Evolutionary conservation across 1,284 basidiomycete genomes (phyloP).

Genomic region (Meira miltonrushii): DNA sequence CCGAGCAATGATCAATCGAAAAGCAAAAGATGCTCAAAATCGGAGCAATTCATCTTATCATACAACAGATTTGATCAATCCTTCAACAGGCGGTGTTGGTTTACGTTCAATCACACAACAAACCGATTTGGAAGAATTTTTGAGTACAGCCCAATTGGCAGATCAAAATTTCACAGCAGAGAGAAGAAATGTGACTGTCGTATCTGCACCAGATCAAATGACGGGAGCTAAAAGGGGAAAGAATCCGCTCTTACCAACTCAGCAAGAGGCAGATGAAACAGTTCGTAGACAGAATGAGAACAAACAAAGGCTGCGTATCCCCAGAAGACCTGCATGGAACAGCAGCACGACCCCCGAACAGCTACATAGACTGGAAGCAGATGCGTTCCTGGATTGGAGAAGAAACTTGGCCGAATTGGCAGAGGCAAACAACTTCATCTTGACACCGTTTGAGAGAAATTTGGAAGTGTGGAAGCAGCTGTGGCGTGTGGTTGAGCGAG

Average conservation of each 20-base stretch:
- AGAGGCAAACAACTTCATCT: slow-evolving; percentile 47
- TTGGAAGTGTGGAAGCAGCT: slow-evolving; percentile 52
- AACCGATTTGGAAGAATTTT: slow-evolving; percentile 88
- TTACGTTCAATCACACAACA: slow-evolving; percentile 94
- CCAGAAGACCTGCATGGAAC: slow-evolving; percentile 45
- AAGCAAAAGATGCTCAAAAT: slow-evolving; percentile 38
- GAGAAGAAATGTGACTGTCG: slow-evolving; percentile 83
- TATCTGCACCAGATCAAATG: slow-evolving; percentile 60
- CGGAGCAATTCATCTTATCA: slow-evolving; percentile 42
- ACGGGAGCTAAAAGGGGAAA: slow-evolving; percentile 25
- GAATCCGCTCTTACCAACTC: slow-evolving; percentile 82
- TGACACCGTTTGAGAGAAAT: slow-evolving; percentile 53
- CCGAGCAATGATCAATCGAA: slow-evolving; percentile 46
- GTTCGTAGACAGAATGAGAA: slow-evolving; percentile 43
- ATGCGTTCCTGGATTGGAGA: slow-evolving; percentile 51
- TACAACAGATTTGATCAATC: slow-evolving; percentile 55
- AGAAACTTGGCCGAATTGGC: slow-evolving; percentile 48
- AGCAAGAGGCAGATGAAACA: slow-evolving; percentile 70
- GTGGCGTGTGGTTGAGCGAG: slow-evolving; percentile 51
- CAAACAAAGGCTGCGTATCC: slow-evolving; percentile 44
- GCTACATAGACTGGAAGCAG: slow-evolving; percentile 48
- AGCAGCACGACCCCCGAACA: slow-evolving; percentile 41
- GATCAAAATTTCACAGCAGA: slow-evolving; percentile 97
- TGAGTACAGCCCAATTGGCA: slow-evolving; percentile 89
- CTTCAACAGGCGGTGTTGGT: slow-evolving; percentile 57